Evolutionary conservation across 2,329 filamentous ascomycete species (phyloP).

Genomic region (Westerdykella aurantiaca): DNA sequence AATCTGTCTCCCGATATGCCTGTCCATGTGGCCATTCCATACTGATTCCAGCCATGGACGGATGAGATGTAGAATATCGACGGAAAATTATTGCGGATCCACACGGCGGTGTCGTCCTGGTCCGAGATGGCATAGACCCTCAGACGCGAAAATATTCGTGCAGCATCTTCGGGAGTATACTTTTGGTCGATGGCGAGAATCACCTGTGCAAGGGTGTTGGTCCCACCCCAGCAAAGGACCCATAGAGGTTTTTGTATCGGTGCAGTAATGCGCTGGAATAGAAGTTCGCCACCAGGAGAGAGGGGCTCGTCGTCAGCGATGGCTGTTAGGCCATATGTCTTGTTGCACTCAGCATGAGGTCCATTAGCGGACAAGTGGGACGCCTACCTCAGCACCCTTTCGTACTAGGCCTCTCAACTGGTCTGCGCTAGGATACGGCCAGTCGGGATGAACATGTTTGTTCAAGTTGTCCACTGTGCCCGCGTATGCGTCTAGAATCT

Average conservation of each 20-base stretch:
- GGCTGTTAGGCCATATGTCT: slow-evolving; percentile 38
- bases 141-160: slow-evolving; percentile 27
- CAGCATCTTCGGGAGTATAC: slow-evolving; percentile 28
- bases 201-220: slow-evolving; percentile 49
- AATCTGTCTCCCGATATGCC: slow-evolving; percentile 50
- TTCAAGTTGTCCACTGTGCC: slow-evolving; percentile 44
- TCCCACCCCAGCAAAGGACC: slow-evolving; percentile 51
- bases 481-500: slow-evolving; percentile 32
- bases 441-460: slow-evolving; percentile 39
- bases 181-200: slow-evolving; percentile 38
- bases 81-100: slow-evolving; percentile 51
- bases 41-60: slow-evolving; percentile 53
- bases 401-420: slow-evolving; percentile 20
- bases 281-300: slow-evolving; percentile 42
- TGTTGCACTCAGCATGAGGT: not conserved
- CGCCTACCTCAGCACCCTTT: slow-evolving; percentile 28
- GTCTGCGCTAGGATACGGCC: slow-evolving; percentile 26
- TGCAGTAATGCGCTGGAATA: slow-evolving; percentile 40
- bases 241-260: slow-evolving; percentile 44
- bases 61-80: slow-evolving; percentile 53
- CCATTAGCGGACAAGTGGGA: not conserved
- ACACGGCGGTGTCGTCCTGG: slow-evolving; percentile 53
- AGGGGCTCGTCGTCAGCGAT: slow-evolving; percentile 28
- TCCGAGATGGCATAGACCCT: slow-evolving; percentile 50
- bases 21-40: slow-evolving; percentile 50